Evolutionary conservation across 2,329 filamentous ascomycete genomes (phyloP), one percentile per base, ranked within the genome.

Genomic region (Shiraia bambusicola): DNA sequence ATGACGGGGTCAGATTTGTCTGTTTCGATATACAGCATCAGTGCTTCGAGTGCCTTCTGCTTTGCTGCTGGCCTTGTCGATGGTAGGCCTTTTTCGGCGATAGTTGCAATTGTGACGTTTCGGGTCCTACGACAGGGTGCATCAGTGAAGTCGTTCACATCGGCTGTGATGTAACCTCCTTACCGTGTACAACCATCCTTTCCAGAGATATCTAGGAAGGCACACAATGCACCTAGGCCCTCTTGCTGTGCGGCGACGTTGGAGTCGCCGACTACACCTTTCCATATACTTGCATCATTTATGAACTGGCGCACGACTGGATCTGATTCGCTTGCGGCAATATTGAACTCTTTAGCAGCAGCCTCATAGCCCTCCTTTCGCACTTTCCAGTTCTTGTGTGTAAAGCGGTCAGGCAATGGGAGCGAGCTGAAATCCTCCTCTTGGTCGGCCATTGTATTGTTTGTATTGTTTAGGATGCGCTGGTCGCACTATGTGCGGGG

Each of bases 231-330:
- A 34, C 81, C 83, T 34, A 98, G 81, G 48, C 88, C 93, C 58
- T 98, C 94, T 71, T 94, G 86, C 69, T 98, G 93, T 25, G 94
- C 93, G 13, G 92, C 93, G 44, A 98, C 93, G 61, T 98, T 98
- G 40, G 91, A 93, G 70, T 98, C 93, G 58, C 84, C 83, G 6
- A 93, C 92, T 1, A 91, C 93, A 26, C 83, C 85, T 69, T 97
- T 97, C 92, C 90, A 96, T 47, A 98, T 69, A 49, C 83, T 75
- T 1, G 90, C 78, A 55, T 98, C 93, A 65, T 87, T 83, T 47
- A 93, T 72, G 62, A 97, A 98, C 1, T 92, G 89, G 56, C 83
- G 80, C 59, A 98, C 96, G 26, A 84, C 84, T 10, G 90, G 84
- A 65, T 94, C 87, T 56, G 83, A 80, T 66, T 97, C 92, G 71